Evolutionary conservation across 345 rosid species (phyloP).

Genomic region (Capsella bursapastoris): DNA sequence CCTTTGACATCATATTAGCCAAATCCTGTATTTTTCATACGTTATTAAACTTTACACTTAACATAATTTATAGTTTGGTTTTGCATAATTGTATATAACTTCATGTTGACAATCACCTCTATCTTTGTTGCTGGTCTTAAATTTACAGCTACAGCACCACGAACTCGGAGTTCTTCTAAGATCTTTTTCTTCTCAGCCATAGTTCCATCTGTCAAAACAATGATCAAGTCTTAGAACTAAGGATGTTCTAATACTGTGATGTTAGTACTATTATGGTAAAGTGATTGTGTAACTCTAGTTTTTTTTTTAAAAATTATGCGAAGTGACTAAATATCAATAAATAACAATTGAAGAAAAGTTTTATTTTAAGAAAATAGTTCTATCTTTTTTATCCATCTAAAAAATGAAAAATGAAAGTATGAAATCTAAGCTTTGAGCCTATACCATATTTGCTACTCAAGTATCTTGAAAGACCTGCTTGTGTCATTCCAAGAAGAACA

Average conservation of each 20-base stretch:
- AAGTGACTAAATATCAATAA: neutral
- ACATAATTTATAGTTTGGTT: neutral
- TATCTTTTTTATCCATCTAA: neutral
- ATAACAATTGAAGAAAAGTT: neutral
- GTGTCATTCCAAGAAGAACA: conserved; percentile 60
- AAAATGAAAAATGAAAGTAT: neutral
- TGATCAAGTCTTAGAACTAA: neutral
- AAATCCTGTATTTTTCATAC: conserved; percentile 42
- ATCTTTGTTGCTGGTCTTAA: conserved; percentile 57
- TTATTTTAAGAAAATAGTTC: neutral
- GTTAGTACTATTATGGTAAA: neutral
- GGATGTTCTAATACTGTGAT: neutral
- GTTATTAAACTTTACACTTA: neutral
- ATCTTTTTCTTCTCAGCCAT: conserved; percentile 10
- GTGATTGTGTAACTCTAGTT: neutral
- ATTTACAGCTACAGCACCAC: conserved; percentile 50
- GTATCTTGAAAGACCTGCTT: conserved; percentile 63
- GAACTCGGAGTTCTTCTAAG: conserved; percentile 26
- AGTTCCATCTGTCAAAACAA: conserved; percentile 38
- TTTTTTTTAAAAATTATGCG: neutral
- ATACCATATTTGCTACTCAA: conserved; percentile 51
- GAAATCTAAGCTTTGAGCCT: neutral
- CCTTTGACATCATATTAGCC: conserved; percentile 56
- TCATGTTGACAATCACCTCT: conserved; percentile 42
- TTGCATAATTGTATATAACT: neutral